Percentiles rank a stretch among this genome's conserved stretches.
Evolutionary conservation across 2,329 filamentous ascomycete genomes (phyloP).

Genomic region (Fusarium sublunatum): DNA sequence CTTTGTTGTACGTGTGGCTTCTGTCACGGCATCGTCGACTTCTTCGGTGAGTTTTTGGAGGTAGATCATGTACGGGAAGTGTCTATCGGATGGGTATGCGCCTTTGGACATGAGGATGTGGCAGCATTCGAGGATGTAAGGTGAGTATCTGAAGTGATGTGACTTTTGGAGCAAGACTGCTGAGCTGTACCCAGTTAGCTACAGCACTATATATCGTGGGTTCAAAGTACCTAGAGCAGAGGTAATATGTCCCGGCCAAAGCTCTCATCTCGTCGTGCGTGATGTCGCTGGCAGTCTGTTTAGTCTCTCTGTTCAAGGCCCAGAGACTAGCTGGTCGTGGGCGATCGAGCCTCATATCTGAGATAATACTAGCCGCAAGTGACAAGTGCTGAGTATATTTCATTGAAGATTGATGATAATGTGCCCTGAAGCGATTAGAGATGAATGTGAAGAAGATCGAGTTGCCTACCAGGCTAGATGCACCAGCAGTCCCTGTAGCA

Average conservation of each 20-base stretch:
- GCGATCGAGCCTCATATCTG: slow-evolving; percentile 48
- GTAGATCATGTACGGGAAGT: slow-evolving; percentile 47
- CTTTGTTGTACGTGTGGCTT: slow-evolving; percentile 11
- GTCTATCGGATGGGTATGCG: slow-evolving; percentile 42
- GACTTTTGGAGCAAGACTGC: slow-evolving; percentile 49
- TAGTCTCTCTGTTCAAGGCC: slow-evolving; percentile 43
- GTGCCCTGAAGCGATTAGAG: slow-evolving; percentile 45
- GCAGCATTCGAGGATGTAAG: slow-evolving; percentile 46
- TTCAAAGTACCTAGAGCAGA: slow-evolving; percentile 47
- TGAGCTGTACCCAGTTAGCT: slow-evolving; percentile 5
- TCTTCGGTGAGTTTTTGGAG: slow-evolving; percentile 49
- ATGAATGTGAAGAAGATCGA: not conserved
- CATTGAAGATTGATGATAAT: slow-evolving; percentile 47
- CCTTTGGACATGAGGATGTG: slow-evolving; percentile 29
- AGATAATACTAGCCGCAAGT: slow-evolving; percentile 48
- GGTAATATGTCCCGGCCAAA: slow-evolving; percentile 48
- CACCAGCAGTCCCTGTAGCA: slow-evolving; percentile 49
- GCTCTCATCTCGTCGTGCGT: slow-evolving; percentile 47
- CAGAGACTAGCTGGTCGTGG: slow-evolving; percentile 46
- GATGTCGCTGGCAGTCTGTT: slow-evolving; percentile 31
- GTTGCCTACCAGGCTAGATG: slow-evolving; percentile 47
- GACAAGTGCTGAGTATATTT: slow-evolving; percentile 48
- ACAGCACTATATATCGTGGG: rapidly evolving
- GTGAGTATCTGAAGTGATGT: slow-evolving; percentile 43
- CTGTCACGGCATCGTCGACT: slow-evolving; percentile 44